phyloP scores from a whole-genome alignment of 306 rosid species.

The Cyclanthera cordifolia region DNA sequence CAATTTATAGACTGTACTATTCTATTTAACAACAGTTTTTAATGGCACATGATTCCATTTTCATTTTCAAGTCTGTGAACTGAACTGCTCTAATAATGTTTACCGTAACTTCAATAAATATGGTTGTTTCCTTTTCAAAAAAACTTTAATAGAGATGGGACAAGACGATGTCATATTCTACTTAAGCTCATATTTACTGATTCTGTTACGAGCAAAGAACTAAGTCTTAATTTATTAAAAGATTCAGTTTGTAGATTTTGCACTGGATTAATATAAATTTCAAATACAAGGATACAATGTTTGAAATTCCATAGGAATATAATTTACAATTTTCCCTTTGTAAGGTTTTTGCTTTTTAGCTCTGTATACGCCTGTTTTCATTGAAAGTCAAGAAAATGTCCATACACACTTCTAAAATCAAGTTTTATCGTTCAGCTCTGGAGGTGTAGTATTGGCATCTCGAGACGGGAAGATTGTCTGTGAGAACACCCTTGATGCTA shows the following conservation, averaged over 20 bases:
- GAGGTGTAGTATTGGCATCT: constrained; percentile 97
- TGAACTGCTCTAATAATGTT: neutral
- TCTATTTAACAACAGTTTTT: neutral
- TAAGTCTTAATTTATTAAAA: no score
- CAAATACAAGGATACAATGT: no score
- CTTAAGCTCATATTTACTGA: no score
- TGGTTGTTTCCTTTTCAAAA: neutral
- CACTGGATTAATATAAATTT: no score
- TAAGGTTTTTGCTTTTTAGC: no score
- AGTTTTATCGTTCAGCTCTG: constrained; percentile 56
- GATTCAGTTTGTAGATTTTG: no score
- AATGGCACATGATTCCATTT: neutral
- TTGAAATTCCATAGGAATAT: no score
- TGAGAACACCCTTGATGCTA: constrained; percentile 93
- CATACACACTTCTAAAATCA: constrained; percentile 15
- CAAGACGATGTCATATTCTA: no score
- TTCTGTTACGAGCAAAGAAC: no score
- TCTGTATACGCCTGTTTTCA: no score
- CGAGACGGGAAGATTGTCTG: constrained; percentile 86
- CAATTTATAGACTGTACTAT: neutral
- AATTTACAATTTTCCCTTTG: no score
- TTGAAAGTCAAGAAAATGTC: neutral
- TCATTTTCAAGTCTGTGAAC: neutral
- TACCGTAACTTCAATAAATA: neutral
- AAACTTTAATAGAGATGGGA: neutral